Base-by-base conservation (phyloP, 139 green algal genomes). In the Chlorella sp. region DNA sequence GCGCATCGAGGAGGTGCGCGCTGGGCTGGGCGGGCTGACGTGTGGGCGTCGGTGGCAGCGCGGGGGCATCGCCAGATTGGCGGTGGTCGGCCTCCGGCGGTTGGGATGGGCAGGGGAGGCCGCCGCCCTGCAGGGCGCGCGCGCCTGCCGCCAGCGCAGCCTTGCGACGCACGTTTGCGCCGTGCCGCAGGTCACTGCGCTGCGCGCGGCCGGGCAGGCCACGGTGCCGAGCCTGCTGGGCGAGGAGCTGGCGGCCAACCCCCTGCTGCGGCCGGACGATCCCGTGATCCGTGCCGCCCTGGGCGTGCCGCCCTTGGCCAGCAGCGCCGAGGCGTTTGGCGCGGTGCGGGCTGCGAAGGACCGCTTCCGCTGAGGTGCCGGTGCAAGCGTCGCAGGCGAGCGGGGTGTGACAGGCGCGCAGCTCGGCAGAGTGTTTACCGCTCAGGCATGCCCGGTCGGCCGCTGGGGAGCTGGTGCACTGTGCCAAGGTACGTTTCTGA, bases 231-330 rank as follows among this genome's bases (percentile, higher is more conserved):
- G 79, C 59, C 35, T 84, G 23, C 75, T 97, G 33, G 85, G 79
- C 7, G 87, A 94, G 40, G 94, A 98, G 87, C 82, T 93, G 62
- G 82, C 89, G 51, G 93, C 88, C 72, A 98, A 98, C 87, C 94
- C 94, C 23, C 97, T 98, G 79, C 73, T 98, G 80, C 76, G 94
- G 19, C 86, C 91, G 8, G 33, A 74, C 46, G 82, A 91, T 60
- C 41, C 76, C 2, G 84, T 71, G 36, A 90, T 97, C 40, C 84
- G 92, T 0, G 71, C 64, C 15, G 60, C 64, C 8, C 71, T 96
- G 53, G 84, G 90, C 69, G 61, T 94, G 6, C 41, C 74, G 15
- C 56, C 35, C 0, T 79, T 72, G 33, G 86, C 80, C 5, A 73
- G 76, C 15, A 83, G 92, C 59, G 89, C 46, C 17, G 76, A 89